phyloP scores from a whole-genome alignment of 495 filamentous ascomycete genomes.

The Trichocladium uniseriatum region DNA sequence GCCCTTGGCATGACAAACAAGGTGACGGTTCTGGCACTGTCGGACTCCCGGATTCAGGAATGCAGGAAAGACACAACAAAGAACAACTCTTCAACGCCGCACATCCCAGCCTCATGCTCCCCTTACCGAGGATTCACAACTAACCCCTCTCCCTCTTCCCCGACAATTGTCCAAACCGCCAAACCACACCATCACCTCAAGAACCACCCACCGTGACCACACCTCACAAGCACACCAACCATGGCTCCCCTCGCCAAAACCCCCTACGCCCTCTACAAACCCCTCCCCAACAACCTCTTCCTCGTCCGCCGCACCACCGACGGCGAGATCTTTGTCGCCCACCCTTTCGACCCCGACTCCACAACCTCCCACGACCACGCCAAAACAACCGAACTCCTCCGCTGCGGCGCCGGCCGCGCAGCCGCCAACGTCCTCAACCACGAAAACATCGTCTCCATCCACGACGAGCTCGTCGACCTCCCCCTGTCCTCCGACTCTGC shows the following conservation, averaged over 20 bases:
- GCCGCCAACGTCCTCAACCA: conserved; percentile 31
- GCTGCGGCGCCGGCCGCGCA: conserved; percentile 6
- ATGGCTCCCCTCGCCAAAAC: background rate
- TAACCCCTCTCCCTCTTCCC: too few species aligned
- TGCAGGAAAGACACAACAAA: background rate
- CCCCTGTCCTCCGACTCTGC: background rate
- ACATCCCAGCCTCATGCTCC: too few species aligned
- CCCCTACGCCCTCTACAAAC: conserved; percentile 11
- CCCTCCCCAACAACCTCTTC: background rate
- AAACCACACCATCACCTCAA: background rate
- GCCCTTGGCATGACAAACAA: background rate
- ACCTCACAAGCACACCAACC: background rate
- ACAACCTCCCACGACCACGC: background rate
- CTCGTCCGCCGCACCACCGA: conserved; percentile 21
- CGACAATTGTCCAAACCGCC: too few species aligned
- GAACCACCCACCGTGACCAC: background rate
- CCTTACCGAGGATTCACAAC: too few species aligned
- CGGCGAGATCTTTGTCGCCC: conserved; percentile 16
- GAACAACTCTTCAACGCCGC: background rate
- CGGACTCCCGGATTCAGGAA: background rate
- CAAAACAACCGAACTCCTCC: background rate
- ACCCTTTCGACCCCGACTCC: background rate
- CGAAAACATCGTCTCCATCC: conserved; percentile 32
- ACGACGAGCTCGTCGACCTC: conserved; percentile 16
- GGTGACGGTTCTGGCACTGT: background rate